phyloP scores from a whole-genome alignment of 148 eudicot genomes.

The Fallopia convolvulus region DNA sequence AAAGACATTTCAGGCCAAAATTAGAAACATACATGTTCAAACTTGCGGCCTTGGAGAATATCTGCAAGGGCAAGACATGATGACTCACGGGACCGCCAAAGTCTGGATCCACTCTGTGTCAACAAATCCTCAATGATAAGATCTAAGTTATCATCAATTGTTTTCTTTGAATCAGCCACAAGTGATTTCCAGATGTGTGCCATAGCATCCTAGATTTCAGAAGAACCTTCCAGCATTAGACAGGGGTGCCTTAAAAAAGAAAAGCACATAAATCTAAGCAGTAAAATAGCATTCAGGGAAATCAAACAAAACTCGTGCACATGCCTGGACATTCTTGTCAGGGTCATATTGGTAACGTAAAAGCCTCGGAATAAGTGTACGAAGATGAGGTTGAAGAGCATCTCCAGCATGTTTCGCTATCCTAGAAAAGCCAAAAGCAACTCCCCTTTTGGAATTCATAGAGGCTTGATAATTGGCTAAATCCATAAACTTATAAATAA shows the following conservation, averaged over 20 bases:
- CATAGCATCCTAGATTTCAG: constrained; percentile 80
- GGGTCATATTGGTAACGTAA: constrained; percentile 96
- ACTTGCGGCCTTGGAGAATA: constrained; percentile 87
- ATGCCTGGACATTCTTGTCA: constrained; percentile 95
- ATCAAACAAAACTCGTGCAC: constrained; percentile 11
- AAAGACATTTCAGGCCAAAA: neutral
- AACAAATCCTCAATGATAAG: constrained; percentile 74
- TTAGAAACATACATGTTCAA: constrained; percentile 52
- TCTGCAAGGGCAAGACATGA: constrained; percentile 97
- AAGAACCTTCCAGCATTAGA: neutral
- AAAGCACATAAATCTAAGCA: neutral
- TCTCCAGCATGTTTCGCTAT: constrained; percentile 97
- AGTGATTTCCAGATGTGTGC: constrained; percentile 94
- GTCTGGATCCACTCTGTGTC: constrained; percentile 82
- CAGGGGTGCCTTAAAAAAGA: neutral
- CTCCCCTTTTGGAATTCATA: constrained; percentile 93
- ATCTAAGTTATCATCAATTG: constrained; percentile 75
- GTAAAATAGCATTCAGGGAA: neutral
- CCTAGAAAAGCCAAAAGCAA: constrained; percentile 97
- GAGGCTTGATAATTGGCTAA: constrained; percentile 94
- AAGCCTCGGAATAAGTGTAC: constrained; percentile 75
- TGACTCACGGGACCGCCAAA: constrained; percentile 97
- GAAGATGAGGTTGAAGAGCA: constrained; percentile 77
- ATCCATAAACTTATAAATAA: constrained; percentile 95
- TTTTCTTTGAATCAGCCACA: constrained; percentile 72